Evolutionary conservation across 129 eudicot genomes (phyloP), one percentile per base, ranked within the genome.

Genomic region (Lactuca sativa): DNA sequence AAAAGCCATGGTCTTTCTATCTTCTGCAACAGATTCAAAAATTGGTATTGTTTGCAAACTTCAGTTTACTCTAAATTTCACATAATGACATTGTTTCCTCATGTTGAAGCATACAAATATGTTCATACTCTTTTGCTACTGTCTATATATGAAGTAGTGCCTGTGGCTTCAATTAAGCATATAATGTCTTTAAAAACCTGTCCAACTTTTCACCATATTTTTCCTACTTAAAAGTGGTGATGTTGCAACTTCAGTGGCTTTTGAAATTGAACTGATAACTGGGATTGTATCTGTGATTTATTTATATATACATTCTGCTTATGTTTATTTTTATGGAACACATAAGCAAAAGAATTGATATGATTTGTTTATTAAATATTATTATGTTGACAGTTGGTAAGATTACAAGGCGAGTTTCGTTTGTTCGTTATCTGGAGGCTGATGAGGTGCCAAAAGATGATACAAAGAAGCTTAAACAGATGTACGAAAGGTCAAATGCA

Each of bases 341-440:
- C 9, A 41, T 55, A 17, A 14, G 7, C 1, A 43, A 15, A 14
- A 48, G 6, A 47, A 49, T 57, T 15, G 51, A 34, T 60, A 1
- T 61, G 41, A 38, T n/a, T 15, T 60, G n/a, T 61, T 38, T 49
- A 8, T 2, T 43, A 25, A 25, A 25, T 55, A 25, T 55, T 40
- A 34, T 62, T 58, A 66, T 21, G 25, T 47, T 74, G 63, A 67
- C 90, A 91, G 95, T 75, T 81, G 96, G 97, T 34, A 88, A 85
- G 79, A 82, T 88, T 62, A 67, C 97, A 59, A 66, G 96, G 72
- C 84, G 78, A 15, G 85, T 91, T 55, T 85, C 92, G 36, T 75
- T 91, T 16, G 72, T 85, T 63, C 88, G 80, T 82, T 91, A 88
- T 77, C 77, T 93, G 33, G 97, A 91, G 69, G 82, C 96, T 21